Evolutionary conservation across 2,329 filamentous ascomycete species (phyloP), one percentile per base, ranked within the genome.

Genomic region (Stachybotrys chartarum): DNA sequence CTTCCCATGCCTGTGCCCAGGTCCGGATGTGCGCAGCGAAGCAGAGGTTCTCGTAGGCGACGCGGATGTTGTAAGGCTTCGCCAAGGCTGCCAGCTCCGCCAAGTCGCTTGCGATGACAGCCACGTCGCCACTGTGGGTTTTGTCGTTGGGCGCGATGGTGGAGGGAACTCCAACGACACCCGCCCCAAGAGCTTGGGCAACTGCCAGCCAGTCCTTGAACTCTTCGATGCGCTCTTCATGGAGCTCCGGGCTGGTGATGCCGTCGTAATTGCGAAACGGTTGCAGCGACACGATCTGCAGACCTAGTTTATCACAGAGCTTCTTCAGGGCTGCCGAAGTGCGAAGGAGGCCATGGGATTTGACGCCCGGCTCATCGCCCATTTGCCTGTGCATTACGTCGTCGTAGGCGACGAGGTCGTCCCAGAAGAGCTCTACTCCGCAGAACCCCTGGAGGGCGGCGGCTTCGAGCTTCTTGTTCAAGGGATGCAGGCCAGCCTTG

Each of bases 11-110:
- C 30, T 56, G 51, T 10, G 58, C 14, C 61, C 57, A 63, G 35
- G 53, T 58, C 17, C 45, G 35, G 4, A 56, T 49, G 17, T 54
- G 51, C 7, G 55, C 53, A 3, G 53, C 57, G 53, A 63, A 62
- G 52, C 61, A 64, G 8, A 61, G 55, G 45, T 58, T 58, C 55
- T 64, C 59, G 52, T 60, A 64, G 3, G 60, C 60, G 46, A 64
- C 47, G 11, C 48, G 51, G 18, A 62, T 51, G 17, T 54, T 55
- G 31, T 52, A 55, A 12, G 53, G 30, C 35, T 30, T 14, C 6
- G 57, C 53, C 30, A 53, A 30, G 6, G 42, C 18, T 30, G 55
- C 54, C 14, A 61, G 50, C 32, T 50, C 51, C 17, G 35, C 32
- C 14, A 62, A 8, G 48, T 58, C 57, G 17, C 46, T 8, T 5